Evolutionary conservation across 768 basidiomycete species (phyloP).

Genomic region (Glaciozyma martinii): DNA sequence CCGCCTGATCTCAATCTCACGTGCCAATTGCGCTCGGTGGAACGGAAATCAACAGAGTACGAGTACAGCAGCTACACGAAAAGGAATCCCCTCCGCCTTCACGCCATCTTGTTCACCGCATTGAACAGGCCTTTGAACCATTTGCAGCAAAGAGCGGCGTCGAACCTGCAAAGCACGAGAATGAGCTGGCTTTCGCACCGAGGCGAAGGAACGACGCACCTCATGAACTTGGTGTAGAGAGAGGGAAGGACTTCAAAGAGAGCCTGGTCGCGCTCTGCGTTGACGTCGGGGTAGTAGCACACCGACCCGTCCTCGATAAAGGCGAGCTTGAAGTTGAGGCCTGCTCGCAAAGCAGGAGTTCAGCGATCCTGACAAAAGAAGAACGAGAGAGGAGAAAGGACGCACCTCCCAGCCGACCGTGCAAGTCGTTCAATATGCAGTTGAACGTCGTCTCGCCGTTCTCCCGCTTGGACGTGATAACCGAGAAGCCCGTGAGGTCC

Average conservation of each 20-base stretch:
- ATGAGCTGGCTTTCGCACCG: too few relatives aligned
- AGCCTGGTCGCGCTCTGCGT: conserved; percentile 11
- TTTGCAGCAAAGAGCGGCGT: neutral
- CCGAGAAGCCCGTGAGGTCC: conserved; percentile 29
- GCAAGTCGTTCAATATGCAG: conserved; percentile 24
- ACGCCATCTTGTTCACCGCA: too few relatives aligned
- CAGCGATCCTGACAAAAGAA: neutral
- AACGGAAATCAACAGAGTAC: too few relatives aligned
- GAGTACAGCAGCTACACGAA: too few relatives aligned
- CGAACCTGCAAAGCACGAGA: neutral
- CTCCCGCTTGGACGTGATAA: conserved; percentile 10
- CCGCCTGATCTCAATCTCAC: too few relatives aligned
- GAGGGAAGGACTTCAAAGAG: conserved; percentile 7
- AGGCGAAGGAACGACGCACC: conserved; percentile 5
- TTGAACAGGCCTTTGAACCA: too few relatives aligned
- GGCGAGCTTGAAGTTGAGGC: conserved; percentile 27
- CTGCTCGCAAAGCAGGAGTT: neutral
- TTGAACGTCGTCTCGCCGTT: conserved; percentile 10
- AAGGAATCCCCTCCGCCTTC: too few relatives aligned
- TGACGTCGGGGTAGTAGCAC: conserved; percentile 22
- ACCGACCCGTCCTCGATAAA: conserved; percentile 16
- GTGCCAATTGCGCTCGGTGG: too few relatives aligned
- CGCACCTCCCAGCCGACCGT: conserved; percentile 17
- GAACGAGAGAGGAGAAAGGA: neutral
- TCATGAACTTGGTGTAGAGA: conserved; percentile 9